Evolutionary conservation across 2,329 filamentous ascomycete species (phyloP).

Genomic region (Zalaria sp.): DNA sequence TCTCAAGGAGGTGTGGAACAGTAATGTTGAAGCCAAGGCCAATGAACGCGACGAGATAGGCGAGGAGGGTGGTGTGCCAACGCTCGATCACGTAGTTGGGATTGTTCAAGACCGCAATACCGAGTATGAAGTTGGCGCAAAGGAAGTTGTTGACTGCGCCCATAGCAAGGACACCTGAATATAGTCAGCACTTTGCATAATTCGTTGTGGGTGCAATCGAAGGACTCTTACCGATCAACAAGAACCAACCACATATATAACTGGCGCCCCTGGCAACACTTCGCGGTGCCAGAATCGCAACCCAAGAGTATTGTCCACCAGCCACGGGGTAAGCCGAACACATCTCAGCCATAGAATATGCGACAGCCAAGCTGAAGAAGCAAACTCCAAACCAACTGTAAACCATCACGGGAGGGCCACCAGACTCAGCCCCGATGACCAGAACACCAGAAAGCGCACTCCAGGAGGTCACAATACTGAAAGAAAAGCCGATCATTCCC

Average conservation of each 20-base stretch:
- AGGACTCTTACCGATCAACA: constrained; percentile 15
- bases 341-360: constrained; percentile 46
- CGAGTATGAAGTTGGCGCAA: constrained; percentile 40
- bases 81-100: constrained; percentile 37
- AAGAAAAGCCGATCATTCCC: constrained; percentile 46
- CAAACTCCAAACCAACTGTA: constrained; percentile 43
- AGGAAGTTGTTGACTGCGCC: constrained; percentile 42
- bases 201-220: too few species aligned
- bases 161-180: constrained; percentile 32
- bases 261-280: constrained; percentile 21
- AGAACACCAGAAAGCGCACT: constrained; percentile 42
- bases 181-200: constrained; percentile 8
- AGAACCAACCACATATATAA: constrained; percentile 26
- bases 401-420: constrained; percentile 45
- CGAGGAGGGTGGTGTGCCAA: constrained; percentile 42
- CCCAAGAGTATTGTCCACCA: constrained; percentile 45
- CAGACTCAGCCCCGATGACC: constrained; percentile 40
- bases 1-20: constrained; percentile 36
- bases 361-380: constrained; percentile 36
- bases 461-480: constrained; percentile 46
- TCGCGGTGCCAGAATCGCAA: constrained; percentile 39
- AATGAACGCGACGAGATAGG: constrained; percentile 33
- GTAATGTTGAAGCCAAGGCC: constrained; percentile 36
- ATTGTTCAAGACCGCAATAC: constrained; percentile 38
- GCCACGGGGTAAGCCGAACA: constrained; percentile 42